phyloP scores from a whole-genome alignment of 331 rosid genomes.

The Phaseolus coccineus region DNA sequence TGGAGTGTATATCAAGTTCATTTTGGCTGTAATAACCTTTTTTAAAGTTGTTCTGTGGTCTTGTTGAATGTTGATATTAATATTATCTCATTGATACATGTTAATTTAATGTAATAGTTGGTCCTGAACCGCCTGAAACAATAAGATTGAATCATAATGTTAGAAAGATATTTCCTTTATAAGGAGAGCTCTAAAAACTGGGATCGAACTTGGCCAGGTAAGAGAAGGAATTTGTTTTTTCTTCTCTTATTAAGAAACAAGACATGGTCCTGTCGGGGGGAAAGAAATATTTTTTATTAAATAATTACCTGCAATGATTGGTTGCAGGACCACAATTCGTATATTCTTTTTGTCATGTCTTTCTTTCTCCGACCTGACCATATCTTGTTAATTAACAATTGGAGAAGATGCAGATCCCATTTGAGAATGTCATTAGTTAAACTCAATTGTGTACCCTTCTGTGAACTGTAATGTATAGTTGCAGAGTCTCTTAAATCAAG shows the following conservation, averaged over 20 bases:
- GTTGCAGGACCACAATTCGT: neutral
- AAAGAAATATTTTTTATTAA: neutral
- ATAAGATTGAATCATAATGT: neutral
- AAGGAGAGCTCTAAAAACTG: neutral
- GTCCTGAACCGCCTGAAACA: neutral
- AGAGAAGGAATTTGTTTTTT: neutral
- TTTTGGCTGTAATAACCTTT: neutral
- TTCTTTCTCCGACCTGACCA: neutral
- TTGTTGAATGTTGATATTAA: neutral
- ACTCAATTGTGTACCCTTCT: neutral
- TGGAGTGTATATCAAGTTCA: too few relatives aligned
- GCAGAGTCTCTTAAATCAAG: neutral
- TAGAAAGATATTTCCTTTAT: slow-evolving; percentile 1
- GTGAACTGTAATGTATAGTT: neutral
- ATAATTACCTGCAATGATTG: neutral
- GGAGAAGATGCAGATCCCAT: neutral
- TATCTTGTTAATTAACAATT: neutral
- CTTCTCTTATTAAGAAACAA: neutral
- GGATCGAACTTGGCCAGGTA: neutral
- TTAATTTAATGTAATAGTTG: neutral
- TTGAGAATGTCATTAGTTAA: neutral
- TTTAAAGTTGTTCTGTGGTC: neutral
- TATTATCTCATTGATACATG: neutral
- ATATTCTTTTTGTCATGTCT: neutral
- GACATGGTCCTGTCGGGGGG: neutral